Evolutionary conservation across 2,329 filamentous ascomycete species (phyloP).

Genomic region (Cladophialophora immunda): DNA sequence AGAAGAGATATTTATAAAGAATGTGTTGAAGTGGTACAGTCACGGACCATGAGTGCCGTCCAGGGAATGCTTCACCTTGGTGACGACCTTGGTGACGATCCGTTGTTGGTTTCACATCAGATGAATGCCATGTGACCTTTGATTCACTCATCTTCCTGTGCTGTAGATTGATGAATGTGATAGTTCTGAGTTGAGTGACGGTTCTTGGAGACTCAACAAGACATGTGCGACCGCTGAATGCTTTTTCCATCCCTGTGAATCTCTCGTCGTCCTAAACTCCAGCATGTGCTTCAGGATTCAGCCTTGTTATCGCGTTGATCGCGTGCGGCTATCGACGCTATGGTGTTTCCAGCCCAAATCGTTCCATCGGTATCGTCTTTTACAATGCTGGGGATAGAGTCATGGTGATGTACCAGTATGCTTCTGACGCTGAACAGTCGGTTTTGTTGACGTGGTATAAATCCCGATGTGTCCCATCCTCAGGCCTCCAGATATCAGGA

Average conservation of each 20-base stretch:
- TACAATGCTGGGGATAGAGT: neutral
- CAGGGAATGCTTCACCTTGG: neutral
- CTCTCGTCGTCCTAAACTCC: neutral
- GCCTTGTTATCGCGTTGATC: neutral
- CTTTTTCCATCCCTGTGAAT: neutral
- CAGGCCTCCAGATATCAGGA: neutral
- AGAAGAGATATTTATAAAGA: neutral
- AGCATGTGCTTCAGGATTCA: neutral
- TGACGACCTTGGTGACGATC: too few relatives aligned
- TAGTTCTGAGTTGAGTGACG: neutral
- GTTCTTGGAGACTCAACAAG: neutral
- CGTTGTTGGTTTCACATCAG: too few relatives aligned
- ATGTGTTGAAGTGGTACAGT: neutral
- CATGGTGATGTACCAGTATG: neutral
- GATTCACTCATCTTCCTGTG: neutral
- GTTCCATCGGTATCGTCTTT: neutral
- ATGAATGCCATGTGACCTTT: neutral
- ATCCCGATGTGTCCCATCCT: neutral
- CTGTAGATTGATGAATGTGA: neutral
- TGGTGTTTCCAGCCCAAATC: neutral
- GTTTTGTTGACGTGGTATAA: neutral
- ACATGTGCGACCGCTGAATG: neutral
- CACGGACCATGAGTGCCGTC: neutral
- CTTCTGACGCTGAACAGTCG: neutral
- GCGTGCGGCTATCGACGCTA: neutral